These are phyloP conservation scores for Chlorella sp. DNA, from an alignment of 139 green algal species.

Conservation along the genomic window DNA sequence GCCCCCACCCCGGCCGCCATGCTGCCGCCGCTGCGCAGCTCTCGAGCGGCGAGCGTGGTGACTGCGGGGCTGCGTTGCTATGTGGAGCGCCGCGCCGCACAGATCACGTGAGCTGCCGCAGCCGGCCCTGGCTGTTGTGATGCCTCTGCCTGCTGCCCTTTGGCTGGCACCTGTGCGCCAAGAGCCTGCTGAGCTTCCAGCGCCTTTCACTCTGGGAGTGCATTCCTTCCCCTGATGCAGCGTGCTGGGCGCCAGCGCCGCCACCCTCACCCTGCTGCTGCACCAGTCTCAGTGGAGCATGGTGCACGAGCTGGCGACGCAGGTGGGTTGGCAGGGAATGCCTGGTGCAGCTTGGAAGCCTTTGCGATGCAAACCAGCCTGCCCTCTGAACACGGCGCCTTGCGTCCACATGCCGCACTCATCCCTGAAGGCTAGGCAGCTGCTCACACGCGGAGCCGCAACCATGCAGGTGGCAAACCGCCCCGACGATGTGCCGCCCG, in stretches of 20 bases:
- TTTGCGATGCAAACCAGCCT: too few species aligned
- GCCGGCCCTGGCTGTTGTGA: too few species aligned
- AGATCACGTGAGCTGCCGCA: neutral
- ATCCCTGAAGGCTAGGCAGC: too few species aligned
- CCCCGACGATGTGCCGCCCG: neutral
- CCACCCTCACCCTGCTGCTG: neutral
- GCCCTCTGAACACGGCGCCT: too few species aligned
- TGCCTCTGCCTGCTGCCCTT: too few species aligned
- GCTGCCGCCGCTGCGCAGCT: neutral
- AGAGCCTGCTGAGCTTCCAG: neutral
- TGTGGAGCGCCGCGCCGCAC: neutral
- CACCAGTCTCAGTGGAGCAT: neutral
- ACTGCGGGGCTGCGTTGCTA: neutral
- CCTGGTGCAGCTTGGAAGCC: too few species aligned
- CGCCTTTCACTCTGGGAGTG: too few species aligned
- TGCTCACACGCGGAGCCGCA: neutral
- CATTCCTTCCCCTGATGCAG: neutral
- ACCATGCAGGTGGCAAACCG: neutral
- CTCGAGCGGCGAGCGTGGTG: neutral
- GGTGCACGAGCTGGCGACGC: neutral
- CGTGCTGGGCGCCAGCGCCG: neutral
- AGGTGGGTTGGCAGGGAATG: neutral
- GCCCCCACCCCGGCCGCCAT: neutral
- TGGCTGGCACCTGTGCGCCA: too few species aligned
- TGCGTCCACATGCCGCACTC: too few species aligned